phyloP scores from a whole-genome alignment of 169 alveolate genomes.

The Amoebophrya sp. region DNA sequence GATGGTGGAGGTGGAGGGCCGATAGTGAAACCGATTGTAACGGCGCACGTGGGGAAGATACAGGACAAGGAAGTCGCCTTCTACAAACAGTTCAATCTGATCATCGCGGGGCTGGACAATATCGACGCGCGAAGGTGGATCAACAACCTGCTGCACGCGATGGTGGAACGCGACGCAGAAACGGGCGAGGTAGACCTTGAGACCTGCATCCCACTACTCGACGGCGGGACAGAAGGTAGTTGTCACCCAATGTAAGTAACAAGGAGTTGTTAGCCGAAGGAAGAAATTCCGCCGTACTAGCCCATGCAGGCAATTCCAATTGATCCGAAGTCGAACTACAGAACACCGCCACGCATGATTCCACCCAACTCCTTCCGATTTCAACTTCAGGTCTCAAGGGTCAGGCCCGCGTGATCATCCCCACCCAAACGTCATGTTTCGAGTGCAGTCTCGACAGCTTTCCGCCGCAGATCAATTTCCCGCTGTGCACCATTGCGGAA shows the following conservation, averaged over 20 bases:
- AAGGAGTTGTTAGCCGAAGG: too few relatives aligned
- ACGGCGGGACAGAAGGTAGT: background rate
- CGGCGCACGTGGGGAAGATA: slow-evolving; percentile 18
- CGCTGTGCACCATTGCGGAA: slow-evolving; percentile 95
- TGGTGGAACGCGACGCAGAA: slow-evolving; percentile 44
- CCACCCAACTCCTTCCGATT: too few relatives aligned
- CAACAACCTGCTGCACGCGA: slow-evolving; percentile 49
- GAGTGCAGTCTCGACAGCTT: slow-evolving; percentile 68
- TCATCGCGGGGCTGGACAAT: slow-evolving; percentile 78
- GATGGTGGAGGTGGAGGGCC: background rate
- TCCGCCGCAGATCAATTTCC: slow-evolving; percentile 63
- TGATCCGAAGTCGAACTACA: too few relatives aligned
- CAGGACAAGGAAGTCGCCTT: slow-evolving; percentile 55
- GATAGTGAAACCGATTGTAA: background rate
- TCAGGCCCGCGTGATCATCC: too few relatives aligned
- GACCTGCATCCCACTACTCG: background rate
- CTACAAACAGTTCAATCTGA: slow-evolving; percentile 55
- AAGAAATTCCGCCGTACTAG: too few relatives aligned
- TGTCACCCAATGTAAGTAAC: too few relatives aligned
- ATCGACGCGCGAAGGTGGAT: slow-evolving; percentile 78
- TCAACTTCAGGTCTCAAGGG: too few relatives aligned
- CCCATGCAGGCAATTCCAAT: too few relatives aligned
- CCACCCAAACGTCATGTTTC: slow-evolving; percentile 72
- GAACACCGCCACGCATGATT: too few relatives aligned
- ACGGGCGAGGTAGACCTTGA: background rate